Base-by-base conservation (phyloP, 345 rosid genomes). In the Eucalyptus sp. region DNA sequence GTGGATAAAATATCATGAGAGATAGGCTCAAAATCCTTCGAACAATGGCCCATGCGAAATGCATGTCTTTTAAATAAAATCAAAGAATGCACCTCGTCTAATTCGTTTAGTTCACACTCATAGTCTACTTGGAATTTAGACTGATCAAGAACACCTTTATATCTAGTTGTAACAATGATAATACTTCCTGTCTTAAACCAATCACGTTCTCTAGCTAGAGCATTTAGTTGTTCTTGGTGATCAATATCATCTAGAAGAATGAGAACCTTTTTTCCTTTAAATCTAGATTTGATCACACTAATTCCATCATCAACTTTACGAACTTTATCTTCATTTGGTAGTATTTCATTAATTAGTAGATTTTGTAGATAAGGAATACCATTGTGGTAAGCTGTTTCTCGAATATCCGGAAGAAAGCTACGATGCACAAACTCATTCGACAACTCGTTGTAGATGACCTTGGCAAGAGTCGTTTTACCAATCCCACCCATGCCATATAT, bases 101-200 rank as follows among this genome's bases (percentile, higher is more conserved):
- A 7, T 52, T 3, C 25, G 0, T 18, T 7, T 25, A 52, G 0
- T 52, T 20, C 10, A 52, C 5, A 18, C 25, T 18, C 2, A 3
- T 52, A 7, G 25, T 52, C 25, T 52, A 18, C 58, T 0, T 18
- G 4, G 5, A 52, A 52, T 18, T 17, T 10, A 56, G 27, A 56
- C 0, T 10, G 13, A 56, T 24, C 29, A 56, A 56, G 62, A 24
- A 8, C 0, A 56, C 6, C 27, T 56, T 5, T 10, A 56, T 56
- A 1, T 56, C 29, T 56, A 56, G 27, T 56, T 56, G 62, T 56
- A 24, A 56, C 13, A 10, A 22, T 24, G 13, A 56, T 56, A 0
- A 56, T 56, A 56, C 29, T 56, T 24, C 62, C 27, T 10, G 0
- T 2, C 29, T 2, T 24, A 56, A 56, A 56, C 62, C 62, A 56